These are phyloP conservation scores for Linum lewisii DNA, from an alignment of 345 rosid species.

Conservation along the genomic window DNA sequence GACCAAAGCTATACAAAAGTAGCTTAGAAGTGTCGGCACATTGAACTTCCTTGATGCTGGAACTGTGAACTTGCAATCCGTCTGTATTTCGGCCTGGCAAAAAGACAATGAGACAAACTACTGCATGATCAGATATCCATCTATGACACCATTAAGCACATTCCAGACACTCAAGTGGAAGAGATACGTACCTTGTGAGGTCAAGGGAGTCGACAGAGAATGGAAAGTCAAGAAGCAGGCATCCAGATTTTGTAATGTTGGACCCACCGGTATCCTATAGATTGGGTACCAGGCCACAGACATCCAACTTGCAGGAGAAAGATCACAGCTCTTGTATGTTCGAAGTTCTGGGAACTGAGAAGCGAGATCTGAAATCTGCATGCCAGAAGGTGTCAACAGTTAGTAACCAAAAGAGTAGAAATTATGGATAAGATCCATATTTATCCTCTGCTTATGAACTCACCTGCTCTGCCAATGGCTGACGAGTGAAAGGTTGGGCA, in stretches of 20 bases:
- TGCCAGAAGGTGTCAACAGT: conserved; percentile 4
- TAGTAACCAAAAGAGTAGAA: not conserved
- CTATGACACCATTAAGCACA: not conserved
- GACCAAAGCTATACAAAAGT: conserved; percentile 60
- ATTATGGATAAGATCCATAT: not conserved
- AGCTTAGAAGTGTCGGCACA: conserved; percentile 34
- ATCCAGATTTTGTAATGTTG: conserved; percentile 78
- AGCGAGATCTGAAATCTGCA: conserved; percentile 65
- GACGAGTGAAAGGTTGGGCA: conserved; percentile 68
- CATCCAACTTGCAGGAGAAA: conserved; percentile 79
- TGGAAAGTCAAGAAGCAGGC: conserved; percentile 87
- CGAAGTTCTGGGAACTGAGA: conserved; percentile 60
- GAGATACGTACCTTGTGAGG: conserved; percentile 34
- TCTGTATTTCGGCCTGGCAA: conserved; percentile 32
- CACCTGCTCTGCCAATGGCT: conserved; percentile 80
- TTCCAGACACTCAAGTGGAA: not conserved
- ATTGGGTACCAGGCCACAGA: conserved; percentile 98
- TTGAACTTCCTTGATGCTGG: conserved; percentile 25
- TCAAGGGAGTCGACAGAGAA: conserved; percentile 42
- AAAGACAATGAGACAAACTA: conserved; percentile 1
- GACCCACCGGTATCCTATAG: conserved; percentile 78
- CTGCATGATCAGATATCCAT: not conserved
- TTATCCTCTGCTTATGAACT: conserved; percentile 13
- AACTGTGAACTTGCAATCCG: conserved; percentile 15
- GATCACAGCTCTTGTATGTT: conserved; percentile 73